Conservation (phyloP, 1,139 yeast genomes). For the Debaryomycetaceae sp. region DNA sequence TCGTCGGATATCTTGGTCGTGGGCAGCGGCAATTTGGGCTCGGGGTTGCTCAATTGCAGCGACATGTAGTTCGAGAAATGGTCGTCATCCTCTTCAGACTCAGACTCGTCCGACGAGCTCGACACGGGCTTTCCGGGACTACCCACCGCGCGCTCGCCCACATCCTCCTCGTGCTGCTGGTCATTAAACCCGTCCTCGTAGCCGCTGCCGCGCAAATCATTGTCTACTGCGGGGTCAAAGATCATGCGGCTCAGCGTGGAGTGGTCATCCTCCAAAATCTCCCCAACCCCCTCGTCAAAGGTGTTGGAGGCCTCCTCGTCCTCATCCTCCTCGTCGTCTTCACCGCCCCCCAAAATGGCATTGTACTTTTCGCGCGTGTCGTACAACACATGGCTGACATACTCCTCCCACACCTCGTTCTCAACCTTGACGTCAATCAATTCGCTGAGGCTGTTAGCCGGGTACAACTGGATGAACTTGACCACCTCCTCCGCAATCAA, state of each 20-base stretch:
- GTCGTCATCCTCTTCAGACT: slow-evolving; percentile 30
- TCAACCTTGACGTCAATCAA: slow-evolving; percentile 57
- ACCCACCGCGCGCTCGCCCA: slow-evolving; percentile 18
- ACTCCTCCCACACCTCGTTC: slow-evolving; percentile 72
- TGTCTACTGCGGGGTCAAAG: slow-evolving; percentile 32
- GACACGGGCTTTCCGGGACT: slow-evolving; percentile 27
- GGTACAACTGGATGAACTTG: slow-evolving; percentile 77
- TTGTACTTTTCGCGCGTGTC: slow-evolving; percentile 93
- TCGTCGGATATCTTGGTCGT: slow-evolving; percentile 9
- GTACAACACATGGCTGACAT: slow-evolving; percentile 77
- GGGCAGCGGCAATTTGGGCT: slow-evolving; percentile 17
- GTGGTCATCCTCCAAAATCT: slow-evolving; percentile 36
- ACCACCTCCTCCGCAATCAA: slow-evolving; percentile 96
- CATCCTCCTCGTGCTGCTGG: slow-evolving; percentile 15
- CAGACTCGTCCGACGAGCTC: slow-evolving; percentile 16
- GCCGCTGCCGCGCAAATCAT: slow-evolving; percentile 24
- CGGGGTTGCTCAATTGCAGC: slow-evolving; percentile 65
- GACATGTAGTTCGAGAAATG: slow-evolving; percentile 78
- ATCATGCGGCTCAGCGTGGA: slow-evolving; percentile 24
- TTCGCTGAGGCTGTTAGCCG: slow-evolving; percentile 56
- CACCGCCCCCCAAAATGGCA: slow-evolving; percentile 85
- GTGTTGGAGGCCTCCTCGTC: slow-evolving; percentile 35
- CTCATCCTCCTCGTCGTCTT: slow-evolving; percentile 34
- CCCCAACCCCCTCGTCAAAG: slow-evolving; percentile 52
- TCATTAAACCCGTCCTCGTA: slow-evolving; percentile 16